Percentiles rank a stretch among this genome's conserved stretches.
Evolutionary conservation across 2,329 filamentous ascomycete species (phyloP).

Genomic region (Incumbomyces lentus): DNA sequence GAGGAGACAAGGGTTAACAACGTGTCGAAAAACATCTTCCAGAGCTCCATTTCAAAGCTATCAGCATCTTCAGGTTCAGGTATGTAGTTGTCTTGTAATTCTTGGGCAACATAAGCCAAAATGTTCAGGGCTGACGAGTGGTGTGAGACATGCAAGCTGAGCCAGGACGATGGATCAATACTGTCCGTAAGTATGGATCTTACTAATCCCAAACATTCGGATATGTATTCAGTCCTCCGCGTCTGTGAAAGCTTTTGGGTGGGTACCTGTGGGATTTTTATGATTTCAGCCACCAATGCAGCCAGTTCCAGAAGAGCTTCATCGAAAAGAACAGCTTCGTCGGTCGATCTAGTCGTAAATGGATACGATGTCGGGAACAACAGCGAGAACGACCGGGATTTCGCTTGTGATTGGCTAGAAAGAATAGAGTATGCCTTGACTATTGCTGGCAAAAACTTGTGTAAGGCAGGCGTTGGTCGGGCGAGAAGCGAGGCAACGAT

Average conservation of each 20-base stretch:
- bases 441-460: constrained; percentile 81
- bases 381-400: constrained; percentile 60
- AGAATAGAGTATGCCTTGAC: constrained; percentile 80
- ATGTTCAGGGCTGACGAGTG: constrained; percentile 82
- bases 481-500: constrained; percentile 78
- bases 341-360: constrained; percentile 64
- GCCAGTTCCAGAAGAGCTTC: constrained; percentile 83
- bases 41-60: constrained; percentile 81
- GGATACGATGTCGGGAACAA: constrained; percentile 86
- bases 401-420: constrained; percentile 51
- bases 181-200: constrained; percentile 83
- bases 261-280: constrained; percentile 64
- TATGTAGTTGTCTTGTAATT: constrained; percentile 73
- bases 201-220: constrained; percentile 71
- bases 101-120: constrained; percentile 68
- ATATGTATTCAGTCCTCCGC: constrained; percentile 43
- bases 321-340: constrained; percentile 57
- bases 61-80: constrained; percentile 87
- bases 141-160: constrained; percentile 87
- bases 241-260: constrained; percentile 51
- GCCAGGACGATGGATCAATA: constrained; percentile 79
- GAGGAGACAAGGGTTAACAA: constrained; percentile 83
- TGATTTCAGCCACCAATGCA: constrained; percentile 72
- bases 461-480: constrained; percentile 67
- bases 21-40: constrained; percentile 87